phyloP scores from a whole-genome alignment of 164 flowering plant genomes.

The Brasenia schreberi region DNA sequence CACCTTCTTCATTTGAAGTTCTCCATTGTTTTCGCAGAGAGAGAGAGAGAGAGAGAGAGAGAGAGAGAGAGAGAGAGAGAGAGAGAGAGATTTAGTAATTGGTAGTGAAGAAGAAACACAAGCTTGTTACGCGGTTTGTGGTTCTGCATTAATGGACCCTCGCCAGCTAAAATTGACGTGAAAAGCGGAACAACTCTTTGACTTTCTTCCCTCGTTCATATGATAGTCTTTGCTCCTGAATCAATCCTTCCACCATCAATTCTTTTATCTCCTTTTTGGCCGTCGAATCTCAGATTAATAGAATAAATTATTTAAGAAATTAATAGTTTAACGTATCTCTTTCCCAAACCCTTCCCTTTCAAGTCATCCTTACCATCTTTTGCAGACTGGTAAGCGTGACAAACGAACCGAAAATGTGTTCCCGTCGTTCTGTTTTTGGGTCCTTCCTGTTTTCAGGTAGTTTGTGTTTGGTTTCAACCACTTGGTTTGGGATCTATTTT shows the following conservation, averaged over 20 bases:
- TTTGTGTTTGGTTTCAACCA: too few relatives aligned
- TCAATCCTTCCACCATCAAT: not conserved
- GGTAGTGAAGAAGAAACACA: too few relatives aligned
- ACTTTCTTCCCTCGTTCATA: not conserved
- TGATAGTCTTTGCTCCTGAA: not conserved
- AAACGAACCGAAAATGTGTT: not conserved
- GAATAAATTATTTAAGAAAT: too few relatives aligned
- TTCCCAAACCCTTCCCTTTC: too few relatives aligned
- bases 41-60: not conserved
- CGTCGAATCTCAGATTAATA: too few relatives aligned
- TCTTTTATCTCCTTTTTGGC: not conserved
- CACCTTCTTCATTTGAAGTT: not conserved
- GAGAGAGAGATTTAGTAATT: not conserved
- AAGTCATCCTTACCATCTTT: not conserved
- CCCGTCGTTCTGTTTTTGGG: not conserved
- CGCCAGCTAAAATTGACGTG: not conserved
- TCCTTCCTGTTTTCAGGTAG: too few relatives aligned
- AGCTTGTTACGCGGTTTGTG: not conserved
- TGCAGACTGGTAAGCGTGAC: not conserved
- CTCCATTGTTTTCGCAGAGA: not conserved
- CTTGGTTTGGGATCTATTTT: too few relatives aligned
- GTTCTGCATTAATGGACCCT: not conserved
- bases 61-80: conserved; percentile 4
- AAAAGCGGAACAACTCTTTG: not conserved
- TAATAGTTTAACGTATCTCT: not conserved